Evolutionary conservation across 139 green algal species (phyloP).

Genomic region (Zygnema cylindricum): DNA sequence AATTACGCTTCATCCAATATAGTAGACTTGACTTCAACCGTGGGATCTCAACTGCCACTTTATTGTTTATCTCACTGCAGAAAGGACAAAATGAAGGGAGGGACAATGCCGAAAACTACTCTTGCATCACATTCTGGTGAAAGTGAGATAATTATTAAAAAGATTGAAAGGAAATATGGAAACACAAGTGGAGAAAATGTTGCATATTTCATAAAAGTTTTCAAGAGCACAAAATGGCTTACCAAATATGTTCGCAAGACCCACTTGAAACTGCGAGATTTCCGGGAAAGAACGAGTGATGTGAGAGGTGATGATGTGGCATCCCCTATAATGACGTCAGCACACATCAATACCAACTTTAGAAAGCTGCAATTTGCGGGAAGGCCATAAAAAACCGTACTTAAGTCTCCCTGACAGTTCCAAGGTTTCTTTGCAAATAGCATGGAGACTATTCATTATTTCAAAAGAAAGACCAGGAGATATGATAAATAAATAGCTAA

Average conservation of each 20-base stretch:
- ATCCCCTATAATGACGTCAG: slow-evolving; percentile 7
- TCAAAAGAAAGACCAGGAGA: not conserved
- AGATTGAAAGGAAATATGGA: not conserved
- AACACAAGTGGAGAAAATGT: too few species aligned
- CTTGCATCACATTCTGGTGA: not conserved
- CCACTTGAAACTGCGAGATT: slow-evolving; percentile 33
- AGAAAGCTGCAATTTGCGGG: not conserved
- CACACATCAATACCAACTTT: not conserved
- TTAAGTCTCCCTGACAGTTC: not conserved
- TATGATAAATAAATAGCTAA: not conserved
- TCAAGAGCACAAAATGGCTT: not conserved
- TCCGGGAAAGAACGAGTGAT: slow-evolving; percentile 28
- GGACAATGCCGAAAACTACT: too few species aligned
- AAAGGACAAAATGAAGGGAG: too few species aligned
- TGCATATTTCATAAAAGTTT: slow-evolving; percentile 15
- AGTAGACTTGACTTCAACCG: too few species aligned
- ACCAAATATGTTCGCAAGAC: slow-evolving; percentile 45
- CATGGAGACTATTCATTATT: not conserved
- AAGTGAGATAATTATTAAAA: not conserved
- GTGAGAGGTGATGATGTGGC: slow-evolving; percentile 52
- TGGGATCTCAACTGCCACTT: too few species aligned
- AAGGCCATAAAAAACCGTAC: not conserved
- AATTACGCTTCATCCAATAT: too few species aligned
- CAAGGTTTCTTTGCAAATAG: not conserved
- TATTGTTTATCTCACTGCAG: too few species aligned